phyloP scores from a whole-genome alignment of 345 rosid species.

The Microthlaspi erraticum region DNA sequence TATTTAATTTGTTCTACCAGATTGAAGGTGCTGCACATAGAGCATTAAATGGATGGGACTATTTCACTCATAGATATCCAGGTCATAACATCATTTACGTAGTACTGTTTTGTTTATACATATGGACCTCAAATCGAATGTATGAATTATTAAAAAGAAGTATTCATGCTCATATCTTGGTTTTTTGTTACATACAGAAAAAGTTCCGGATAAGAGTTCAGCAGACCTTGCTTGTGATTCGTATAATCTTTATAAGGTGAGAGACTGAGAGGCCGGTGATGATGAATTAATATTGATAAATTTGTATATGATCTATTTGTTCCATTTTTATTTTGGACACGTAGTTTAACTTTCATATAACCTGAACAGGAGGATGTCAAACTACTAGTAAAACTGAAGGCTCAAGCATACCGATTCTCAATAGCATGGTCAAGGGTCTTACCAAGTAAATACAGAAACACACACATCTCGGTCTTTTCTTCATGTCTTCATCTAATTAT shows the following conservation, averaged over 20 bases:
- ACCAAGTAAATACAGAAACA: constrained; percentile 44
- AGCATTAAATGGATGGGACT: no score
- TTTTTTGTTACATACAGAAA: constrained; percentile 12
- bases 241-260: constrained; percentile 21
- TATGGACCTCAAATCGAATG: no score
- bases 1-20: no score
- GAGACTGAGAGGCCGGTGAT: constrained; percentile 1
- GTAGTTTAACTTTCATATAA: constrained; percentile 44
- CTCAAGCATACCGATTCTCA: constrained; percentile 32
- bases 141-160: not conserved
- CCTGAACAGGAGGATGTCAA: constrained; percentile 26
- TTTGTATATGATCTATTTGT: not conserved
- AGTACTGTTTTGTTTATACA: no score
- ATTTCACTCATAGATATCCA: no score
- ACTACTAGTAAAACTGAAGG: constrained; percentile 12
- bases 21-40: no score
- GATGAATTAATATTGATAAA: not conserved
- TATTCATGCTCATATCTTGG: not conserved
- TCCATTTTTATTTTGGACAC: not conserved
- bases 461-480: no score
- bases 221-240: constrained; percentile 37
- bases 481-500: no score
- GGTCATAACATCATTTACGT: no score
- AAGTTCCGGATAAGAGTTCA: constrained; percentile 15
- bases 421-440: constrained; percentile 52